phyloP scores from a whole-genome alignment of 2,329 filamentous ascomycete genomes.

The Aureobasidium subglaciale region DNA sequence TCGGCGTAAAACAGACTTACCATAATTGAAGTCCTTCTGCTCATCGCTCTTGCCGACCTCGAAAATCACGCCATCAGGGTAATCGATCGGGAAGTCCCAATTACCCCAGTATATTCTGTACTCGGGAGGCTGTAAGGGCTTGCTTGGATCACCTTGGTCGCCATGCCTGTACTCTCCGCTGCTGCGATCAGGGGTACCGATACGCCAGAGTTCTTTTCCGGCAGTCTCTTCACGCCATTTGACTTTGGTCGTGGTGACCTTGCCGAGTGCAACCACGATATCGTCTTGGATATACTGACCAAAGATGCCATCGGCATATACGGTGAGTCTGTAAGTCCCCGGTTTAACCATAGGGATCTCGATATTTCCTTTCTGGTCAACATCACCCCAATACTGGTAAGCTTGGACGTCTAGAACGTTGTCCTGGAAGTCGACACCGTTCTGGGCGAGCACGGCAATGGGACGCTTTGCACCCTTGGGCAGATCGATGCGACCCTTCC shows the following conservation, averaged over 20 bases:
- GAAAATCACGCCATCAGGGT: slow-evolving; percentile 52
- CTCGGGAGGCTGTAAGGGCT: slow-evolving; percentile 48
- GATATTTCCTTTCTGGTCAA: slow-evolving; percentile 43
- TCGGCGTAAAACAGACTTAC: background rate
- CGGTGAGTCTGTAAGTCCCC: slow-evolving; percentile 54
- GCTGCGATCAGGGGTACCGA: slow-evolving; percentile 56
- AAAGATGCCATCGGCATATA: slow-evolving; percentile 57
- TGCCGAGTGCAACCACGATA: slow-evolving; percentile 38
- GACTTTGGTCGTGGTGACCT: slow-evolving; percentile 33
- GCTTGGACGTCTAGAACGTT: slow-evolving; percentile 49
- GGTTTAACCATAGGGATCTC: slow-evolving; percentile 49
- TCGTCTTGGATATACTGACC: slow-evolving; percentile 52
- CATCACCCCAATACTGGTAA: slow-evolving; percentile 57
- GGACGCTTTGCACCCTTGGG: slow-evolving; percentile 46
- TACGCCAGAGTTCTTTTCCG: slow-evolving; percentile 54
- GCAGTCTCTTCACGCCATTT: slow-evolving; percentile 49
- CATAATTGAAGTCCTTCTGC: slow-evolving; percentile 51
- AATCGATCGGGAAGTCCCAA: slow-evolving; percentile 54
- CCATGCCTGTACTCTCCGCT: slow-evolving; percentile 56
- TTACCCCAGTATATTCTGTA: slow-evolving; percentile 56
- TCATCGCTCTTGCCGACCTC: slow-evolving; percentile 48
- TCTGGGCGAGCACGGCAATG: slow-evolving; percentile 50
- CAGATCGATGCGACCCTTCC: slow-evolving; percentile 45
- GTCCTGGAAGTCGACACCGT: slow-evolving; percentile 51
- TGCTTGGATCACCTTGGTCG: slow-evolving; percentile 40